Evolutionary conservation across 1,284 basidiomycete species (phyloP), one percentile per base, ranked within the genome.

Genomic region (Abortiporus biennis): DNA sequence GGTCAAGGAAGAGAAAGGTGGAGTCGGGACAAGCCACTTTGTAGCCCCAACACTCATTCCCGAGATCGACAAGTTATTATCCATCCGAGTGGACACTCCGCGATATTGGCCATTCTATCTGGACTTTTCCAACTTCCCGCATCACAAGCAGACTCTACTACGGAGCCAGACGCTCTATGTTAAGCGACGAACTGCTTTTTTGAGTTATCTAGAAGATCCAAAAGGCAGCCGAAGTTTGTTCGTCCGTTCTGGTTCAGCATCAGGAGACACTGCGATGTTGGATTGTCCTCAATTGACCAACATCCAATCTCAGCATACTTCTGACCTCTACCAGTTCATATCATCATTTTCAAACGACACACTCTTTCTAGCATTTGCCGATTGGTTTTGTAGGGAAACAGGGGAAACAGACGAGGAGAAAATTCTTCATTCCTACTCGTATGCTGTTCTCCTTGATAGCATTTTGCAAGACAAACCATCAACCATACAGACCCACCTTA

Each of bases 91-190:
- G 29, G 92, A 95, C 56, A 94, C 90, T 0, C 90, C 90, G 4
- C 78, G 95, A 9, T 98, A 99, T 63, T 97, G 92, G 89, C 86
- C 92, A 0, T 86, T 93, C 62, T 79, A 82, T 44, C 73, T 95
- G 33, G 85, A 93, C 54, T 75, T 90, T 19, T 72, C 76, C 32
- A 68, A 79, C 38, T 72, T 80, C 39, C 71, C 78, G 3, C 72
- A 70, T n/a, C 85, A 93, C 58, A 75, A 76, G 38, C 74, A 76
- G 31, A 72, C 73, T 5, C 73, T 96, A 23, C 64, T 94, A 24
- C 73, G 70, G 32, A 85, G 76, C 44, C 85, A 91, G 51, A 94
- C 88, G 0, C 69, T 97, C 16, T 92, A 80, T 51, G 94, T 98
- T 44, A 95, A 98, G 63, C 83, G 94, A 16, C 79, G 91, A 34